Evolutionary conservation across 1,139 yeast genomes (phyloP).

Genomic region (Debaryomyces singareniensis): DNA sequence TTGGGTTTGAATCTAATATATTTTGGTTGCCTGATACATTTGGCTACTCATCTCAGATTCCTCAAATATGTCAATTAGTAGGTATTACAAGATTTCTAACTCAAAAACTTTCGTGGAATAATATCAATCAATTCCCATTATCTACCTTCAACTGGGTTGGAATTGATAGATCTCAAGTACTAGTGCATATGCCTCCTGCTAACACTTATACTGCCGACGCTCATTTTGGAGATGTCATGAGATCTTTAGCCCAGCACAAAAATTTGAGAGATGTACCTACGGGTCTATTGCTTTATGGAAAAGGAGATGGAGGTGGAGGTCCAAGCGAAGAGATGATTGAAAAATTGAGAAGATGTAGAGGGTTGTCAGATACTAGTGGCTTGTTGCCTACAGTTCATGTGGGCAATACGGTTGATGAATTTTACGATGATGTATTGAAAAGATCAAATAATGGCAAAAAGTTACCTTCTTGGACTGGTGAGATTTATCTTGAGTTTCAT

Average conservation of each 20-base stretch:
- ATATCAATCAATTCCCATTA: conserved; percentile 83
- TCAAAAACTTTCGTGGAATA: conserved; percentile 94
- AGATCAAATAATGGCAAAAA: conserved; percentile 58
- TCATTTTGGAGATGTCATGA: conserved; percentile 82
- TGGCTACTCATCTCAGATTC: conserved; percentile 93
- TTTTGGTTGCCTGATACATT: conserved; percentile 98
- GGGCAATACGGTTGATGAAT: conserved; percentile 73
- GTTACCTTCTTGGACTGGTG: conserved; percentile 89
- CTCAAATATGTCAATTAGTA: conserved; percentile 81
- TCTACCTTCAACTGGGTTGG: conserved; percentile 94
- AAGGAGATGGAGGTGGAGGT: conserved; percentile 99
- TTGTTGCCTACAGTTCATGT: conserved; percentile 72
- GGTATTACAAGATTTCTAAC: conserved; percentile 84
- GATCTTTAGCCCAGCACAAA: conserved; percentile 77
- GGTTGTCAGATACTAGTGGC: conserved; percentile 77
- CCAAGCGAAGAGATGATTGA: conserved; percentile 92
- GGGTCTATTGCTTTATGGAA: conserved; percentile 78
- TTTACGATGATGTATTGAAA: conserved; percentile 60
- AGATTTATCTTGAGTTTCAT: conserved; percentile 89
- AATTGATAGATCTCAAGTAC: conserved; percentile 84
- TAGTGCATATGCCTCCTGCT: conserved; percentile 97
- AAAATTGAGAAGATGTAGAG: conserved; percentile 85
- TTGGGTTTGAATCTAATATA: conserved; percentile 66
- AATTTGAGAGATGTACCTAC: conserved; percentile 74
- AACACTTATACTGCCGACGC: conserved; percentile 93